phyloP scores from a whole-genome alignment of 768 basidiomycete genomes.

The Termitomyces sp. region DNA sequence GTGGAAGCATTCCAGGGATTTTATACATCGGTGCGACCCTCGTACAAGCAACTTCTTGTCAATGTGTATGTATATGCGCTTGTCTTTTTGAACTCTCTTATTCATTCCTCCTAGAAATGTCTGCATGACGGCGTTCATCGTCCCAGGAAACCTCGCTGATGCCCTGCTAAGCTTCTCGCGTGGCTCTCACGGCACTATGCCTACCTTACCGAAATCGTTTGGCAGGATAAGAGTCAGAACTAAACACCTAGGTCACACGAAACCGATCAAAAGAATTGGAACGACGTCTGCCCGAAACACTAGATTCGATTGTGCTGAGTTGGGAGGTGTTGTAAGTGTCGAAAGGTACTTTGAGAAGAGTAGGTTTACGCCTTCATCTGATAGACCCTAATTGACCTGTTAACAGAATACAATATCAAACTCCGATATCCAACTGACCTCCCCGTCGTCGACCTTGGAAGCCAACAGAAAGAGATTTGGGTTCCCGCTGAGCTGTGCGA shows the following conservation, averaged over 20 bases:
- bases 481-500: slow-evolving; percentile 71
- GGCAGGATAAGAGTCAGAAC: slow-evolving; percentile 56
- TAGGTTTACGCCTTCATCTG: slow-evolving; percentile 25
- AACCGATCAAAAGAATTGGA: slow-evolving; percentile 36
- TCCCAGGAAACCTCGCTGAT: slow-evolving; percentile 58
- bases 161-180: slow-evolving; percentile 44
- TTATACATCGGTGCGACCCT: slow-evolving; percentile 43
- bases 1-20: slow-evolving; percentile 40
- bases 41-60: slow-evolving; percentile 44
- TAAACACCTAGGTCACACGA: slow-evolving; percentile 50
- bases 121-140: slow-evolving; percentile 51
- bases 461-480: slow-evolving; percentile 23
- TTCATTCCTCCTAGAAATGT: slow-evolving; percentile 31
- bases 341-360: slow-evolving; percentile 60
- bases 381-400: neutral
- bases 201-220: slow-evolving; percentile 40
- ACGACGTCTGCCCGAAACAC: slow-evolving; percentile 32
- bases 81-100: neutral
- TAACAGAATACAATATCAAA: slow-evolving; percentile 50
- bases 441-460: slow-evolving; percentile 48
- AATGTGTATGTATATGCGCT: slow-evolving; percentile 36
- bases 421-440: slow-evolving; percentile 40
- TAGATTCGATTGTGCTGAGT: slow-evolving; percentile 44
- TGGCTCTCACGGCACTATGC: slow-evolving; percentile 37
- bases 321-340: slow-evolving; percentile 50